Base-by-base conservation (phyloP, 345 rosid genomes). In the Acer saccharum region DNA sequence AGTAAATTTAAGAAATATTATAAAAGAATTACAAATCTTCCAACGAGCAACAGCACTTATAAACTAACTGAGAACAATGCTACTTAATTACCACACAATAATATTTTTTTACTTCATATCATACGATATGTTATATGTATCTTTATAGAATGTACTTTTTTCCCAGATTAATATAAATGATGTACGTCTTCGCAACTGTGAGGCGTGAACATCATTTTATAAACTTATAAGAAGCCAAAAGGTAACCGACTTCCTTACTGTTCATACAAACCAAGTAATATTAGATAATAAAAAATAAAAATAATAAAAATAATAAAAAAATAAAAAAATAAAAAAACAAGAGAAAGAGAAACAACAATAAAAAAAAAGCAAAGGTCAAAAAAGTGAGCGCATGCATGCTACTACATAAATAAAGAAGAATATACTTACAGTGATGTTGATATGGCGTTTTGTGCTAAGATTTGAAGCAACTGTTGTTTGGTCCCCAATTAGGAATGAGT, bases 401-500 rank as follows among this genome's bases (percentile, higher is more conserved):
- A 43, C 6, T 35, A 8, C 0, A 8, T 43, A 43, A 7, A 43
- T 8, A 43, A 43, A 43, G 10, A 43, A 43, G 77, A 74, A 82
- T 46, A 79, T 71, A 77, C 87, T 82, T 77, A 82, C 86, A 74
- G 80, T 41, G 66, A 65, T 46, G 10, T 69, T 23, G 10, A 25
- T n/a, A 29, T 10, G 18, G 13, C 20, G 72, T 65, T 39, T 2
- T 20, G 8, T 7, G 11, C 61, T 66, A 18, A 25, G 76, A 61
- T 35, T 35, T 35, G 39, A 35, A 35, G 39, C 39, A 35, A 9
- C 11, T 43, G 46, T 43, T 48, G 27, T 71, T 44, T 78, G 83
- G 88, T 78, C 91, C 83, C 74, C 85, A 87, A 82, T 54, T 46
- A 81, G 97, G 97, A 92, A 92, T 85, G 84, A 90, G 89, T 90